Base-by-base conservation (phyloP, 805 yeast genomes). In the Starmerella stellata region DNA sequence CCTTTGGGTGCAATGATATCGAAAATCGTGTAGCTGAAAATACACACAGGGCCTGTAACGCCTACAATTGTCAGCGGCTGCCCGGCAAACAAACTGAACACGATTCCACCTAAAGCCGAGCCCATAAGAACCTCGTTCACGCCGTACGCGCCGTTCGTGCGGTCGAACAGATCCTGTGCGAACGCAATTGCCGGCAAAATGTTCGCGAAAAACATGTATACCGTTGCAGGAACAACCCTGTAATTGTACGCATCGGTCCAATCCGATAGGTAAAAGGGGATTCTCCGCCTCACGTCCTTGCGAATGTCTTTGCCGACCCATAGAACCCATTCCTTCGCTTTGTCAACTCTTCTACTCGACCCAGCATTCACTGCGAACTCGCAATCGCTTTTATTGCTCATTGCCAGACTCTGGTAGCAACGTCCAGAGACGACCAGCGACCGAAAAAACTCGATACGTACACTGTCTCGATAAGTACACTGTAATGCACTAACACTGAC, bases 11-110 rank as follows among this genome's bases (percentile, higher is more conserved):
- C 59, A 28, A 80, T 66, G 36, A 80, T 65, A 43, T 76, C 77
- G 53, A 75, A 80, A 1, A 90, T 85, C 0, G 96, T 90, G 51
- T 82, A 83, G 52, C 80, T 80, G 66, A 90, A 87, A 43, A 87
- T 85, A 2, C 93, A 62, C 14, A 90, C 76, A 0, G 98, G 98
- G 0, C 96, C 98, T 0, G 96, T 90, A 4, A 87, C 95, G 3
- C 98, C 98, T 7, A 90, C 96, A 20, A 87, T 79, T 51, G 94
- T 80, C 21, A 90, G 58, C 0, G 98, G 98, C 50, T 85, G 94
- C 0, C 95, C 96, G 0, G 78, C 66, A 40, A 85, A 63, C 4
- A 79, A 48, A 0, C 96, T 95, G 61, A 90, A 87, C 1, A 80
- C 74, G 4, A 85, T 68, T 0, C 96, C 95, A 0, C 81, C 95